Base-by-base conservation (phyloP, 495 filamentous ascomycete genomes). In the Aspergillus asperescens region DNA sequence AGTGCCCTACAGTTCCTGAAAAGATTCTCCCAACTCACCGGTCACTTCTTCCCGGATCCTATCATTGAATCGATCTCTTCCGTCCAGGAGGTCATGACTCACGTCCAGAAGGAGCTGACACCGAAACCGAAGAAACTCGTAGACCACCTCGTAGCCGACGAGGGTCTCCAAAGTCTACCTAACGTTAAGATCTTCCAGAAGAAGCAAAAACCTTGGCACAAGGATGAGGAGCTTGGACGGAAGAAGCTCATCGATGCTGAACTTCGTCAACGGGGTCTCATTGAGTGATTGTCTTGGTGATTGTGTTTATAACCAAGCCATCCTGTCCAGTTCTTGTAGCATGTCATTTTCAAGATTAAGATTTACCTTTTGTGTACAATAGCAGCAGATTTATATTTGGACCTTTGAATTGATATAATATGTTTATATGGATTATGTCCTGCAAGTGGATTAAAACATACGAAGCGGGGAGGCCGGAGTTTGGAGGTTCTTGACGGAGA, bases 161-260 rank as follows among this genome's bases (percentile, higher is more conserved):
- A 60, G 13, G 61, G 72, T 7, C 64, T 89, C 25, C 52, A 64
- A 7, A 58, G 58, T 2, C 65, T 90, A 27, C 74, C 83, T 42
- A 96, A 96, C 63, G 84, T 96, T 35, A 78, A 75, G 56, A 68
- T 95, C 8, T 76, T 73, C 46, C 56, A 63, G 4, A 74, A 74
- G 50, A 81, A 84, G 56, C 70, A 85, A 44, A 87, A 80, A 18
- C 78, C 77, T 19, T 78, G 81, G 42, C 79, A 90, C 68, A 81
- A 81, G 65, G 88, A 95, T 67, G 83, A 79, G 64, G 78, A 79
- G 55, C 58, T 92, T 20, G 92, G 92, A 5, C 79, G 92, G 57
- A 89, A 84, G 83, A 93, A 95, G 80, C 59, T 90, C 24, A 90
- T 95, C 61, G 80, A 88, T 62, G 63, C 80, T 62, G 86, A 86